phyloP scores from a whole-genome alignment of 345 rosid genomes.

The Ailanthus altissimus region DNA sequence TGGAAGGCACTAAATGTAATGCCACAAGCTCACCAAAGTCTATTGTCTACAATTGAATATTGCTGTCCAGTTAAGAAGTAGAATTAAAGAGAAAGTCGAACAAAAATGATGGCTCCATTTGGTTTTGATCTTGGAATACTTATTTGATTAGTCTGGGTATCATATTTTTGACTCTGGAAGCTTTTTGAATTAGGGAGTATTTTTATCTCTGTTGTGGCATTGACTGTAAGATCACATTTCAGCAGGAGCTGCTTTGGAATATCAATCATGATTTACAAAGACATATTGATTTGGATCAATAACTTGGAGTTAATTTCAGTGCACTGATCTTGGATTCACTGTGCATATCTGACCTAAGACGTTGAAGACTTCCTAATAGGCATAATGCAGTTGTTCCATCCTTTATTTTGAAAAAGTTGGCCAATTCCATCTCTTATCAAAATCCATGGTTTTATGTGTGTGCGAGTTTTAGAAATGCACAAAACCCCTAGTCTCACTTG shows the following conservation, averaged over 20 bases:
- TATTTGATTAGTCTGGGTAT: neutral
- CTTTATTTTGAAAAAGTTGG: conserved; percentile 6
- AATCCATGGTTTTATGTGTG: neutral
- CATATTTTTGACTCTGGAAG: neutral
- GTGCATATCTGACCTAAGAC: neutral
- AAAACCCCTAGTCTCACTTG: neutral
- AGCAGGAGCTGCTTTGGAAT: neutral
- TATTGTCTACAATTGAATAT: neutral
- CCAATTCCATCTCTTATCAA: neutral
- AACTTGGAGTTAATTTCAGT: neutral
- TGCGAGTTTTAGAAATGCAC: neutral
- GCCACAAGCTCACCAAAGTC: neutral
- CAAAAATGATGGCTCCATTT: neutral
- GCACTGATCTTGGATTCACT: neutral
- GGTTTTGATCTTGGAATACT: conserved; percentile 5
- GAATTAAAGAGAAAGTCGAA: neutral
- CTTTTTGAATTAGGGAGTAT: neutral
- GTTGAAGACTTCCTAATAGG: neutral
- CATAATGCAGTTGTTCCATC: neutral
- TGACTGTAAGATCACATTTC: neutral
- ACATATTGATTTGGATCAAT: neutral
- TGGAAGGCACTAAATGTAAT: neutral
- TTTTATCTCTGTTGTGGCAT: neutral
- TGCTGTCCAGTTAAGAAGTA: neutral
- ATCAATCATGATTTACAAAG: neutral